phyloP scores from a whole-genome alignment of 2,329 filamentous ascomycete species.

The Penicillium freii region DNA sequence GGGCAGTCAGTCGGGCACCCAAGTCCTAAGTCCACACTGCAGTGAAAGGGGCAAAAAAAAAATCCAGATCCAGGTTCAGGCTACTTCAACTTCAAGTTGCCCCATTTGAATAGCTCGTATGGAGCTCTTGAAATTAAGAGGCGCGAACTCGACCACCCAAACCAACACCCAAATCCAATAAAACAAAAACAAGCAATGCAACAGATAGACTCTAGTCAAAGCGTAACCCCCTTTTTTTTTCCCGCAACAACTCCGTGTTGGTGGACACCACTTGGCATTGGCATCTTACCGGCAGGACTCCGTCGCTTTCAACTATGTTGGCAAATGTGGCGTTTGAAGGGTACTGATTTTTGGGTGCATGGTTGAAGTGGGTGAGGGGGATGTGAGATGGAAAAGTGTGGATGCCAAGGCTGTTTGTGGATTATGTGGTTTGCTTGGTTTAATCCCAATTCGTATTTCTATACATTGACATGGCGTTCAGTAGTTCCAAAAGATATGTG shows the following conservation, averaged over 20 bases:
- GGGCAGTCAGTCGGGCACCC: slow-evolving; percentile 3
- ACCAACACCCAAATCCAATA: neutral
- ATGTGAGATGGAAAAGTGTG: neutral
- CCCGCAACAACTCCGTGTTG: slow-evolving; percentile 19
- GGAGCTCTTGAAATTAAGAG: slow-evolving; percentile 4
- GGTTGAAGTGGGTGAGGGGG: neutral
- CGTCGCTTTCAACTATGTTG: slow-evolving; percentile 1
- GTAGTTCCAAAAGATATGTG: neutral
- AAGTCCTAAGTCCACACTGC: neutral
- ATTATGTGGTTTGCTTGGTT: neutral
- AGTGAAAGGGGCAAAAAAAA: neutral
- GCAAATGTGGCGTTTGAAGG: slow-evolving; percentile 5
- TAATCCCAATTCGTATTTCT: neutral
- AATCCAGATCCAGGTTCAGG: neutral
- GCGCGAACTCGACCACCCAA: neutral
- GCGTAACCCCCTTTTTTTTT: slow-evolving; percentile 6
- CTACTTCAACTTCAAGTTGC: neutral
- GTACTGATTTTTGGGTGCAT: slow-evolving; percentile 8
- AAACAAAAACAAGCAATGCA: slow-evolving; percentile 11
- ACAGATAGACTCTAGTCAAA: slow-evolving; percentile 10
- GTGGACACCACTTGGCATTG: slow-evolving; percentile 20
- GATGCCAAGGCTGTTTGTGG: neutral
- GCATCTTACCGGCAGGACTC: slow-evolving; percentile 11
- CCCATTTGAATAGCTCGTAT: neutral
- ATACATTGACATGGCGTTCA: slow-evolving; percentile 5